Base-by-base conservation (phyloP, 306 rosid species). In the Arachis hypogaea region DNA sequence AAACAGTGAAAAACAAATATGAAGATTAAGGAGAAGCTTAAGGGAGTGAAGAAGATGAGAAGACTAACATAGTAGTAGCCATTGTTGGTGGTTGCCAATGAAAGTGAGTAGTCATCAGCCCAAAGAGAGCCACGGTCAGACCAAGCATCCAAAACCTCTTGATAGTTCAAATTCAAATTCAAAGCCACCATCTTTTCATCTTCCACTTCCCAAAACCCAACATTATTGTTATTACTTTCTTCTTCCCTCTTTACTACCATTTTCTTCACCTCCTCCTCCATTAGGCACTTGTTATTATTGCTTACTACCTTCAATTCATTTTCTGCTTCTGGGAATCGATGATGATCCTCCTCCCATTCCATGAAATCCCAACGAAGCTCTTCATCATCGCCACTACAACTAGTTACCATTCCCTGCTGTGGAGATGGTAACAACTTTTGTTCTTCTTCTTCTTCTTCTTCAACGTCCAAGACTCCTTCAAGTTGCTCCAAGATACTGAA, bases 141-240 rank as follows among this genome's bases (percentile, higher is more conserved):
- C 97, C 97, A 92, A 58, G 97, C 93, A 64, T 92, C 90, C 87
- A 89, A 68, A 54, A 92, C 97, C 3, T 92, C 86, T 80, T 89
- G 87, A 83, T 89, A 84, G 63, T 92, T 92, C 87, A 92, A 86
- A 58, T 85, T 92, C 90, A 92, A 83, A 47, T 87, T 91, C 89
- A 91, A 77, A 18, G 81, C 73, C 70, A 66, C 58, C 74, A 47
- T 81, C 54, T 74, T 84, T 46, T 74, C 77, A 22, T 84, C 88
- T 9, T 88, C 86, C 52, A 72, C 67, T 40, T 85, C 86, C 82
- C 85, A 81, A 68, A 91, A 79, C 69, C 82, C 88, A 69, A 22
- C 18, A 22, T 74, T 55, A 9, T 11, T 66, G 11, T 49, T 49
- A 45, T 45, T 45, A 45, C 7, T 45, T 47, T 6, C 11, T 5